Evolutionary conservation across 208 protist genomes (phyloP).

Genomic region (Acanthamoeba lenticulata): DNA sequence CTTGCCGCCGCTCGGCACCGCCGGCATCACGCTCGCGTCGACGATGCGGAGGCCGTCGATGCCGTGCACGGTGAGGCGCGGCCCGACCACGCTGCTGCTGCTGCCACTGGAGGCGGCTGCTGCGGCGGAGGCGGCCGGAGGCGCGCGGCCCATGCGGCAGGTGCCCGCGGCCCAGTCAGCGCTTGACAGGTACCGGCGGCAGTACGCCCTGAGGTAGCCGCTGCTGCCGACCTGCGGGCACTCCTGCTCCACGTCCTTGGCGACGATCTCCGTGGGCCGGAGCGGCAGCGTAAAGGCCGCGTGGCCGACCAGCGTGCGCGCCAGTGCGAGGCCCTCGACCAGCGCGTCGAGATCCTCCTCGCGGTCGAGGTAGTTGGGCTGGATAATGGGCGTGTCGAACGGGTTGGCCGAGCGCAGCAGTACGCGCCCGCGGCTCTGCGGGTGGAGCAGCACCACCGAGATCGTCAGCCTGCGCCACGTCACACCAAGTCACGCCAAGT

Average conservation of each 20-base stretch:
- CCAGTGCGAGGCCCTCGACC: constrained; percentile 8
- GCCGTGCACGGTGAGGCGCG: neutral
- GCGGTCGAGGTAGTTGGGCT: neutral
- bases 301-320: neutral
- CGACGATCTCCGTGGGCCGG: neutral
- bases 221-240: neutral
- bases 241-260: neutral
- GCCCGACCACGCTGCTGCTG: neutral
- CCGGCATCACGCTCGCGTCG: constrained; percentile 36
- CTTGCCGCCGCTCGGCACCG: constrained; percentile 19
- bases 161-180: neutral
- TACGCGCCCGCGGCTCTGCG: neutral
- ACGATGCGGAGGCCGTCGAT: neutral
- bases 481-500: neutral
- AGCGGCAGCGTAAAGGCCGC: neutral
- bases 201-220: neutral
- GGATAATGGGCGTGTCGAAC: neutral
- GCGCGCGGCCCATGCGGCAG: neutral
- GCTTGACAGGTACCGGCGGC: neutral
- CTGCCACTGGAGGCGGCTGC: too few relatives aligned
- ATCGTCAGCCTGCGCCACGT: neutral
- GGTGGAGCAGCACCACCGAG: neutral
- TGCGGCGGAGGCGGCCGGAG: too few relatives aligned
- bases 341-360: neutral
- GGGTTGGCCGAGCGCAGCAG: neutral